Conservation (phyloP, 2,329 filamentous ascomycete genomes). For the Penicillium aurantiogriseum region DNA sequence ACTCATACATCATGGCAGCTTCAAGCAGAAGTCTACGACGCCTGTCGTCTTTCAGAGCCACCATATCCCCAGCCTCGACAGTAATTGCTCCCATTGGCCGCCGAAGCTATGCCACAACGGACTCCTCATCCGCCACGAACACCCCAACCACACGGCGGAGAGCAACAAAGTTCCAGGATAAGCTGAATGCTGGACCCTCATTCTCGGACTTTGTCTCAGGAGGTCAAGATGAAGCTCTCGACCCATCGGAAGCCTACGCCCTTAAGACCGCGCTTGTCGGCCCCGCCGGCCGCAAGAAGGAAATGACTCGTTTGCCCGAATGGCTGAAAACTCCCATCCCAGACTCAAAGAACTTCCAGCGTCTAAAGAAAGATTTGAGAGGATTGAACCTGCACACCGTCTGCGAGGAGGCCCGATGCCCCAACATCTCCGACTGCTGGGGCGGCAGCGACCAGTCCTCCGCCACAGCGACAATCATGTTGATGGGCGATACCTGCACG, state of each 20-base stretch:
- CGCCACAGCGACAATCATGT: constrained; percentile 97
- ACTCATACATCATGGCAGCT: constrained; percentile 33
- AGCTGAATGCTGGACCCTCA: constrained; percentile 63
- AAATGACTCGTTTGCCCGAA: constrained; percentile 73
- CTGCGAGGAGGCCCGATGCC: constrained; percentile 94
- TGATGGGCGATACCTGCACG: constrained; percentile 98
- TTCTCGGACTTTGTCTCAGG: constrained; percentile 62
- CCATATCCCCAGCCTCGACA: constrained; percentile 17
- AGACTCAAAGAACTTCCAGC: constrained; percentile 80
- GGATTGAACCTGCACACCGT: constrained; percentile 91
- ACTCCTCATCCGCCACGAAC: constrained; percentile 35
- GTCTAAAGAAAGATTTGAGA: constrained; percentile 89
- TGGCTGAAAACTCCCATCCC: constrained; percentile 98
- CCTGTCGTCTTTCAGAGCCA: constrained; percentile 30
- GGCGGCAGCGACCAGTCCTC: constrained; percentile 83
- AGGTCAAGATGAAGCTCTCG: constrained; percentile 42
- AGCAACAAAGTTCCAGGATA: constrained; percentile 59
- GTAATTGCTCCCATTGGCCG: constrained; percentile 18
- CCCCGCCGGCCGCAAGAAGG: constrained; percentile 61
- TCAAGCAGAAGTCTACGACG: constrained; percentile 34
- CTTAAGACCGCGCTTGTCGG: constrained; percentile 62
- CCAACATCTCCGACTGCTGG: constrained; percentile 98
- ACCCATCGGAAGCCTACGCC: constrained; percentile 55
- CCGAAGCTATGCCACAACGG: constrained; percentile 43
- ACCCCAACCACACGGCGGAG: constrained; percentile 52